Conservation (phyloP, 1,284 basidiomycete species). For the Cryptococcus jaspeensis region DNA sequence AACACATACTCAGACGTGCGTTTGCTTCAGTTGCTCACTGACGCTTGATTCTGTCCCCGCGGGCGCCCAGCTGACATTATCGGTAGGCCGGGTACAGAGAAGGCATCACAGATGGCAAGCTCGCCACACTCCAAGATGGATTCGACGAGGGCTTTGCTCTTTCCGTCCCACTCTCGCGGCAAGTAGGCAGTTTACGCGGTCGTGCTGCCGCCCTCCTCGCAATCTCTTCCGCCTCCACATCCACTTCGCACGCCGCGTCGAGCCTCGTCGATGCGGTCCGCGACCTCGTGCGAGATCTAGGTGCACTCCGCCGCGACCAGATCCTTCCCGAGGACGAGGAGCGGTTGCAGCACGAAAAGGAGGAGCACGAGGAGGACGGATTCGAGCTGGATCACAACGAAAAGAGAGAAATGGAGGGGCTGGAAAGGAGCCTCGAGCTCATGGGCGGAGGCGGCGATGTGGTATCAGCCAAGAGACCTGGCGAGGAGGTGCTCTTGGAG, state of each 20-base stretch:
- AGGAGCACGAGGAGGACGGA: constrained; percentile 55
- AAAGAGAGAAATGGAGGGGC: constrained; percentile 53
- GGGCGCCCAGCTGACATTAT: background rate
- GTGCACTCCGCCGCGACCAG: constrained; percentile 31
- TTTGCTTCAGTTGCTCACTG: constrained; percentile 3
- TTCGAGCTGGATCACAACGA: constrained; percentile 62
- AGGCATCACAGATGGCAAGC: constrained; percentile 58
- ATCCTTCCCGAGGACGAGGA: constrained; percentile 45
- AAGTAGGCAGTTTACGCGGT: constrained; percentile 53
- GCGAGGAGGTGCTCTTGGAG: constrained; percentile 52
- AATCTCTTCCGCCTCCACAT: constrained; percentile 10
- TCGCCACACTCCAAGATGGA: constrained; percentile 55
- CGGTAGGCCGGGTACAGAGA: constrained; percentile 57
- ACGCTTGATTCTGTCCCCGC: background rate
- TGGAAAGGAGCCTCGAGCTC: constrained; percentile 49
- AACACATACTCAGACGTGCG: constrained; percentile 49
- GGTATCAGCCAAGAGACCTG: constrained; percentile 55
- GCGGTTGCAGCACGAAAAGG: constrained; percentile 43
- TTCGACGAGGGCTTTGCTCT: constrained; percentile 56
- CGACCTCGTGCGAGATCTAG: constrained; percentile 55
- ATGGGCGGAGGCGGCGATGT: constrained; percentile 52
- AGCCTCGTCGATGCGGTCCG: constrained; percentile 64
- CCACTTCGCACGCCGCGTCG: constrained; percentile 57
- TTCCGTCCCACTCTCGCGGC: constrained; percentile 51
- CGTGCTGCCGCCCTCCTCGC: constrained; percentile 48